These are phyloP conservation scores for Vanrija humicola DNA, from an alignment of 1,284 basidiomycete species.

Conservation along the genomic window DNA sequence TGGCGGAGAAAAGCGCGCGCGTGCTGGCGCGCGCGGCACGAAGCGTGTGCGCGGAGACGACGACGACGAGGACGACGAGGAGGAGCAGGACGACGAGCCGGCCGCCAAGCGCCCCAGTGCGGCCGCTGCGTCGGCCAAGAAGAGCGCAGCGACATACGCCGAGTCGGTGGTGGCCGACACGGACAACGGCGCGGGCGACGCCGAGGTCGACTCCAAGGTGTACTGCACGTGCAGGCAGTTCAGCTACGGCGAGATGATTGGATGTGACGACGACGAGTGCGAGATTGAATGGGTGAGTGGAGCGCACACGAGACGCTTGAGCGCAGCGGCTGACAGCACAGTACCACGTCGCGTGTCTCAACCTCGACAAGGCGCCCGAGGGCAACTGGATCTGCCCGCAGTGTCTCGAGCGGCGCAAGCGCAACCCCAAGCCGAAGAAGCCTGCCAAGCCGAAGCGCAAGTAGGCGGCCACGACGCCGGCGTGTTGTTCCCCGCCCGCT, in stretches of 20 bases:
- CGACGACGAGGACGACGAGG: conserved; percentile 37
- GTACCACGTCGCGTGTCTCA: conserved; percentile 82
- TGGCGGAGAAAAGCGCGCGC: conserved; percentile 7
- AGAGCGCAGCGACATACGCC: conserved; percentile 4
- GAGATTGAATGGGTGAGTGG: conserved; percentile 79
- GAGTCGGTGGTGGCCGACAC: conserved; percentile 53
- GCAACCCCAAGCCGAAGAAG: conserved; percentile 31
- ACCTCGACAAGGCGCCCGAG: conserved; percentile 64
- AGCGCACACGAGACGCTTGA: conserved; percentile 36
- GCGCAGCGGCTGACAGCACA: conserved; percentile 39
- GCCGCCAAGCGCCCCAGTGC: conserved; percentile 17
- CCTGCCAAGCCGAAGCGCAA: conserved; percentile 15
- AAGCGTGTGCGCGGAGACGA: conserved; percentile 32
- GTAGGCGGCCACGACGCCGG: not conserved
- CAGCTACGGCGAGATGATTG: conserved; percentile 87
- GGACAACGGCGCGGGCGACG: conserved; percentile 9
- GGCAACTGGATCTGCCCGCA: conserved; percentile 79
- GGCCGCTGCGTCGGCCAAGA: conserved; percentile 8
- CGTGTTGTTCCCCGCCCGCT: too few species aligned
- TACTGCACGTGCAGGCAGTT: conserved; percentile 87
- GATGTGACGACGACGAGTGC: conserved; percentile 85
- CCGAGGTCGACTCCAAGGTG: conserved; percentile 61
- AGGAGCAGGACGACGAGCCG: conserved; percentile 25
- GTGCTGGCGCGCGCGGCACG: conserved; percentile 5
- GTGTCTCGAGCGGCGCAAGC: conserved; percentile 37